These are phyloP conservation scores for Cicer bijugum DNA, from an alignment of 306 rosid genomes.

Conservation along the genomic window DNA sequence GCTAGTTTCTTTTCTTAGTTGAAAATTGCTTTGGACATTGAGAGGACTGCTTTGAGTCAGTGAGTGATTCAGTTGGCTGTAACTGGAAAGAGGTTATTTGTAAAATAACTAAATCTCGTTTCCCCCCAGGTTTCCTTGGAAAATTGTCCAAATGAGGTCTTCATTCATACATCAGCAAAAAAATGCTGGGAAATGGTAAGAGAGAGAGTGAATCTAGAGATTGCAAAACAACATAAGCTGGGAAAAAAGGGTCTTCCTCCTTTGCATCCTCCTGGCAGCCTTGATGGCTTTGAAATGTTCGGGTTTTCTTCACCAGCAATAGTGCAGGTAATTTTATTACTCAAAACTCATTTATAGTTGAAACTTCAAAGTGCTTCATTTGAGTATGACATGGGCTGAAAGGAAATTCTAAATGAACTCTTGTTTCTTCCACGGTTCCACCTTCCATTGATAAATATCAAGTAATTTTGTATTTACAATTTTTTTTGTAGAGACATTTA, in stretches of 20 bases:
- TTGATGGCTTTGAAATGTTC: constrained; percentile 97
- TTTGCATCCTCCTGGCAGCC: constrained; percentile 97
- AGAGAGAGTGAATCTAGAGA: constrained; percentile 92
- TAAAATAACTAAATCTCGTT: constrained; percentile 34
- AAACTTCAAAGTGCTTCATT: constrained; percentile 13
- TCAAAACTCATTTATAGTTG: not conserved
- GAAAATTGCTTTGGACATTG: constrained; percentile 28
- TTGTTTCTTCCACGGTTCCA: constrained; percentile 1
- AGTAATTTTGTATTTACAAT: constrained; percentile 9
- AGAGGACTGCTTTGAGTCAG: not conserved
- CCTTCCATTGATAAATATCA: constrained; percentile 8
- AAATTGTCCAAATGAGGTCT: constrained; percentile 71
- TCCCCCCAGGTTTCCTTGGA: constrained; percentile 80
- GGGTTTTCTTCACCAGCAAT: constrained; percentile 96
- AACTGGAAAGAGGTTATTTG: constrained; percentile 26
- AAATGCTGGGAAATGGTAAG: constrained; percentile 97
- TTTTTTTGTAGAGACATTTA: not conserved
- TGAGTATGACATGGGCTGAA: constrained; percentile 26
- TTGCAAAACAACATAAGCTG: constrained; percentile 79
- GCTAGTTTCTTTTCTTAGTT: constrained; percentile 19
- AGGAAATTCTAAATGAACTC: constrained; percentile 20
- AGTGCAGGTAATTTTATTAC: constrained; percentile 76
- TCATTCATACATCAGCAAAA: constrained; percentile 71
- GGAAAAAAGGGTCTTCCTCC: constrained; percentile 88
- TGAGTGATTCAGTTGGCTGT: constrained; percentile 26